Evolutionary conservation across 108 stramenopile species (phyloP).

Genomic region (Cylindrotheca closterium): DNA sequence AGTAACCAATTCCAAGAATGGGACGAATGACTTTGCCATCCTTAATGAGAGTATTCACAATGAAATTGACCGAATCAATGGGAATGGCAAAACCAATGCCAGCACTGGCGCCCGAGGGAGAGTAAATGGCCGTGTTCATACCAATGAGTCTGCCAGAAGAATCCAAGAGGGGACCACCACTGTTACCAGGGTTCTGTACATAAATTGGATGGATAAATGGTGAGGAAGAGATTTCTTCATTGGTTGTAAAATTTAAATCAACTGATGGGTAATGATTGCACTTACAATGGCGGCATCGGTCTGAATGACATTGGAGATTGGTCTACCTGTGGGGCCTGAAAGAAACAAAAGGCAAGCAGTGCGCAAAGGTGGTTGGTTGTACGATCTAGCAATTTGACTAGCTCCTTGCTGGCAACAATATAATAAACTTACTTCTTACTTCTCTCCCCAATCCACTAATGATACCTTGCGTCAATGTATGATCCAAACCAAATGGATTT

Average conservation of each 20-base stretch:
- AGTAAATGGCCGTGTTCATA: conserved; percentile 95
- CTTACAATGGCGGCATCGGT: conserved; percentile 82
- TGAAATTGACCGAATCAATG: conserved; percentile 79
- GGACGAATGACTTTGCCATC: conserved; percentile 89
- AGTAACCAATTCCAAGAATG: conserved; percentile 83
- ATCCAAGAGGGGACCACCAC: conserved; percentile 84
- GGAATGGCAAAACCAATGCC: conserved; percentile 97
- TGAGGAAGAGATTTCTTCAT: too few relatives aligned
- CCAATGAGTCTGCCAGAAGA: conserved; percentile 79
- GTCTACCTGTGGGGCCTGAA: conserved; percentile 87
- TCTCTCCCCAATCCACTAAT: conserved; percentile 80
- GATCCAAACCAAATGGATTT: conserved; percentile 95
- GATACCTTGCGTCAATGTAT: conserved; percentile 78
- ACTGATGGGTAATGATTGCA: too few relatives aligned
- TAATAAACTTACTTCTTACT: too few relatives aligned
- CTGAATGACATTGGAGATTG: conserved; percentile 95
- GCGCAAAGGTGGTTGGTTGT: too few relatives aligned
- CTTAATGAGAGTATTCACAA: conserved; percentile 74
- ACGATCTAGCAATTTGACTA: too few relatives aligned
- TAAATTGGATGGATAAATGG: too few relatives aligned
- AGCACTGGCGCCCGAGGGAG: conserved; percentile 79
- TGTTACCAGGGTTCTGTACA: conserved; percentile 56
- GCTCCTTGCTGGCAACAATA: too few relatives aligned
- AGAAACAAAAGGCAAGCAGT: too few relatives aligned
- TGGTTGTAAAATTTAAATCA: too few relatives aligned